Conservation (phyloP, 805 yeast species). For the Lachancea cidri region DNA sequence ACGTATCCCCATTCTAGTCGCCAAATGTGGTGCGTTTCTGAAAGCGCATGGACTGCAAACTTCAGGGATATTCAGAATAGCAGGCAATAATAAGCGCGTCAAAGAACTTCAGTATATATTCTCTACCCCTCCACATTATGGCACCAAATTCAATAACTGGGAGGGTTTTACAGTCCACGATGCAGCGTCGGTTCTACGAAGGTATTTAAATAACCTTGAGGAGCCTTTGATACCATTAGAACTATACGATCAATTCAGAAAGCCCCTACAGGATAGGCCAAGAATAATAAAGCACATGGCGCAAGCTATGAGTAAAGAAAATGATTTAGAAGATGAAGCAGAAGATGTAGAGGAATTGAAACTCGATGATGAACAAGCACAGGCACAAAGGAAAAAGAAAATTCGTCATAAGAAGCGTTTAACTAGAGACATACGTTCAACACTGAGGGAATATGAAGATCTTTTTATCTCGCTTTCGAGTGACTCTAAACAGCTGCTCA, state of each 20-base stretch:
- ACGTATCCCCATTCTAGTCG: slow-evolving; percentile 87
- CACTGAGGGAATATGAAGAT: slow-evolving; percentile 64
- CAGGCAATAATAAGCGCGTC: slow-evolving; percentile 85
- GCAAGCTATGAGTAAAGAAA: slow-evolving; percentile 1
- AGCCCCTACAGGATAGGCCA: slow-evolving; percentile 63
- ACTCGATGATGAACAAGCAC: slow-evolving; percentile 23
- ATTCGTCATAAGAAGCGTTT: slow-evolving; percentile 51
- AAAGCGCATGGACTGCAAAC: slow-evolving; percentile 72
- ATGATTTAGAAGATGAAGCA: slow-evolving; percentile 9
- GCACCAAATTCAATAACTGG: slow-evolving; percentile 76
- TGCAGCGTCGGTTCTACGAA: slow-evolving; percentile 84
- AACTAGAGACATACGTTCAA: slow-evolving; percentile 58
- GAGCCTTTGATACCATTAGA: slow-evolving; percentile 86
- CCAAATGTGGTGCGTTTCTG: slow-evolving; percentile 84
- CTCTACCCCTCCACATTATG: slow-evolving; percentile 85
- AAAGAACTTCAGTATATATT: slow-evolving; percentile 80
- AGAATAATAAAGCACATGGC: slow-evolving; percentile 64
- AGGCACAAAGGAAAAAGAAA: slow-evolving; percentile 34
- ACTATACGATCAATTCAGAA: slow-evolving; percentile 71
- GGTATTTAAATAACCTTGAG: slow-evolving; percentile 81
- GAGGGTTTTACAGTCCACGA: slow-evolving; percentile 94
- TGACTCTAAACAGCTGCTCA: slow-evolving; percentile 74
- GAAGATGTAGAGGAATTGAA: slow-evolving; percentile 16
- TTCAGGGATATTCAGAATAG: slow-evolving; percentile 90
- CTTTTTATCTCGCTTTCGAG: slow-evolving; percentile 68